Base-by-base conservation (phyloP, 129 eudicot genomes). In the Calendula officinalis region DNA sequence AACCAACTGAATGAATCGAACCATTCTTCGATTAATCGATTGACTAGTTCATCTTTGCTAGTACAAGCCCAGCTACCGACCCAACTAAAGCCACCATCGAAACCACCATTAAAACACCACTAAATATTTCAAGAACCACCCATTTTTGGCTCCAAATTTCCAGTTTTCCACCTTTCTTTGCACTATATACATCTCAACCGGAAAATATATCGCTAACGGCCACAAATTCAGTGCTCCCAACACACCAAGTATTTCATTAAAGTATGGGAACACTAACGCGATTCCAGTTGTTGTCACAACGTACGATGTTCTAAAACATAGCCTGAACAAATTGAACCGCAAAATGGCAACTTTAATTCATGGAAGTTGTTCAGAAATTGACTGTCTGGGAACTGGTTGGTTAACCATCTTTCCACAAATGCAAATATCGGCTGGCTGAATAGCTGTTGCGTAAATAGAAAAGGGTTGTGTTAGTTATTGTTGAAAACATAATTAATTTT, bases 131-230 rank as follows among this genome's bases (percentile, higher is more conserved):
- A 42, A 88, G 81, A 27, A 71, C 37, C 52, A 78, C 43, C 97
- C 97, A 89, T 59, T 71, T 89, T 30, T 35, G 5, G 11, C 77
- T 68, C 86, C 83, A 78, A 44, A 64, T 22, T 22, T 22, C 86
- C 83, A 78, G 39, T 61, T 22, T 22, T 22, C 54, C 46, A 89
- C 78, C 48, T 76, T 85, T 56, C 52, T 81, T 51, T 77, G 72
- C 49, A 75, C 74, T 46, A 89, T 75, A 66, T 89, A 81, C 97
- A 89, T 89, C 51, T 83, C 62, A 50, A 83, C 75, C 3, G 97
- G 97, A 56, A 89, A 89, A 67, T 83, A 89, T 42, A 89, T 77
- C 2, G 95, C 74, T 52, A 89, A 33, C 0, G 97, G 97, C 94
- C 94, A 89, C 14, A 71, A 80, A 12, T 75, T 85, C 16, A 83